These are phyloP conservation scores for Ceratorhiza oryzae-sativae DNA, from an alignment of 1,284 basidiomycete genomes.

Conservation along the genomic window DNA sequence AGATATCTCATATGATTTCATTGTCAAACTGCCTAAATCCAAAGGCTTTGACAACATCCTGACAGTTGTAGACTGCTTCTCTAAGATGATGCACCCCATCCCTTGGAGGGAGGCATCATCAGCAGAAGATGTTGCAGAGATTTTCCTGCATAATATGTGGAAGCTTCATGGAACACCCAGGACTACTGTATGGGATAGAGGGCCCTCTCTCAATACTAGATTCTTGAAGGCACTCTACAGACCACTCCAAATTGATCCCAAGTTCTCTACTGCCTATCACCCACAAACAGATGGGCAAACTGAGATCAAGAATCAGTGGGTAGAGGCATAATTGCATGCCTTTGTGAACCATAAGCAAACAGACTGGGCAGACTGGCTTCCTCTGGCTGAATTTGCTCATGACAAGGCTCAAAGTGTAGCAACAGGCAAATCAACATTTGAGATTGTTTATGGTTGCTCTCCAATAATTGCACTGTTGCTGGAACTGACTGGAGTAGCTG, in stretches of 20 bases:
- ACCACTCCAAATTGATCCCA: constrained; percentile 38
- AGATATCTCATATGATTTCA: constrained; percentile 40
- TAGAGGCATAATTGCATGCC: constrained; percentile 25
- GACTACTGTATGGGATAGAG: constrained; percentile 6
- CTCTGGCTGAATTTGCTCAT: constrained; percentile 48
- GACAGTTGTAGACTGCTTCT: constrained; percentile 45
- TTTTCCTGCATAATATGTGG: constrained; percentile 33
- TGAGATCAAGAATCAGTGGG: constrained; percentile 28
- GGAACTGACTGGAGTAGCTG: background rate
- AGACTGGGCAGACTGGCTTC: constrained; percentile 43
- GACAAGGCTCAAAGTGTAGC: constrained; percentile 45
- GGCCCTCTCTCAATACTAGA: constrained; percentile 44
- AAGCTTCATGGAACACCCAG: constrained; percentile 30
- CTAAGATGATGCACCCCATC: constrained; percentile 44
- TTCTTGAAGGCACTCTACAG: constrained; percentile 44
- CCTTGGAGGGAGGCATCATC: constrained; percentile 15
- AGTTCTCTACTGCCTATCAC: constrained; percentile 45
- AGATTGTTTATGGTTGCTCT: background rate
- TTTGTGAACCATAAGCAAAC: constrained; percentile 26
- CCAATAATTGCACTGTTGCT: constrained; percentile 10
- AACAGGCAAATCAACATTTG: constrained; percentile 21
- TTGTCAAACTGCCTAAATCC: constrained; percentile 42
- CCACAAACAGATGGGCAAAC: constrained; percentile 43
- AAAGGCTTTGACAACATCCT: constrained; percentile 44
- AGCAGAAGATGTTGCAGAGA: constrained; percentile 13